Conservation (phyloP, 148 eudicot species). For the Amaranthus hypochondriacus region DNA sequence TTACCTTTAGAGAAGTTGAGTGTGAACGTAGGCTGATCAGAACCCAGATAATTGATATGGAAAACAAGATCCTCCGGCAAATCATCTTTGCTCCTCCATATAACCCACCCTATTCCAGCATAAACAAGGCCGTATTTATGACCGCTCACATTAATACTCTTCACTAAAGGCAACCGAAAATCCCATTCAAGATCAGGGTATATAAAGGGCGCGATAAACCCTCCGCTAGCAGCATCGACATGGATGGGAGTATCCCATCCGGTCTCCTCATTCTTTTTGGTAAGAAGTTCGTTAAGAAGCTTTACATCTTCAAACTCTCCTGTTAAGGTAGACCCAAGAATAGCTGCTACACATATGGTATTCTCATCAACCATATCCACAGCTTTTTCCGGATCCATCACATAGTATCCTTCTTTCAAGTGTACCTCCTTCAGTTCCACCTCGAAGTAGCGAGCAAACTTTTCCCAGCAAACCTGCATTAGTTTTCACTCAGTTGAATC, state of each 20-base stretch:
- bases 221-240: constrained; percentile 34
- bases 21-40: constrained; percentile 33
- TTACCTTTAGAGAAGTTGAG: constrained; percentile 38
- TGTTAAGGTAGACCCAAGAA: constrained; percentile 26
- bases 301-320: constrained; percentile 35
- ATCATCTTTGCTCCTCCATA: constrained; percentile 32
- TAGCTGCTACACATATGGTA: constrained; percentile 29
- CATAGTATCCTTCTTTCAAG: constrained; percentile 26
- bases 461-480: constrained; percentile 31
- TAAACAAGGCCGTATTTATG: constrained; percentile 31
- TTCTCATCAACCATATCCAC: constrained; percentile 30
- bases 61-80: constrained; percentile 33
- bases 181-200: constrained; percentile 34
- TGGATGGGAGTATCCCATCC: constrained; percentile 33
- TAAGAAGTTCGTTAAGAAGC: constrained; percentile 23
- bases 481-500: not conserved
- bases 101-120: constrained; percentile 31
- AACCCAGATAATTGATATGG: constrained; percentile 30
- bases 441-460: constrained; percentile 32
- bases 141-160: constrained; percentile 32
- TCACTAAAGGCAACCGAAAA: constrained; percentile 29
- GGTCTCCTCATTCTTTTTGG: constrained; percentile 24
- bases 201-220: constrained; percentile 31
- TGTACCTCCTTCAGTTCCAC: constrained; percentile 30
- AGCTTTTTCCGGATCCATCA: constrained; percentile 29